Evolutionary conservation across 192 early-diverging fungal genomes (phyloP).

Genomic region (Backusella macrospora): DNA sequence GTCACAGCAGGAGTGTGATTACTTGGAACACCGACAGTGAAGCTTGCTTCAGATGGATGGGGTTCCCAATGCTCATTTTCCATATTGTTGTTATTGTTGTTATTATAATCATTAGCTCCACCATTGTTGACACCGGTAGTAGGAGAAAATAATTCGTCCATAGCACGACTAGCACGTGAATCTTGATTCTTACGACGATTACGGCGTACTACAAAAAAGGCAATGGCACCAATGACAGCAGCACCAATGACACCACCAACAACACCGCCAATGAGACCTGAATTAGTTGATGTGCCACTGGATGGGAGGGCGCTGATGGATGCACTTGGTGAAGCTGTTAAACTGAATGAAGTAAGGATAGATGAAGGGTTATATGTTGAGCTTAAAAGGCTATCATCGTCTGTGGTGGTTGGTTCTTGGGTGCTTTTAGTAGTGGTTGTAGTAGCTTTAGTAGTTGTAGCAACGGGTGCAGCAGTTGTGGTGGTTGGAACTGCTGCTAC

Average conservation of each 20-base stretch:
- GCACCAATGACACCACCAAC: conserved; percentile 23
- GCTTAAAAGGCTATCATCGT: background rate
- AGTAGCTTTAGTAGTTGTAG: background rate
- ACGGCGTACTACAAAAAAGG: conserved; percentile 25
- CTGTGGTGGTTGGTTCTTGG: background rate
- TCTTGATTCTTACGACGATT: conserved; percentile 19
- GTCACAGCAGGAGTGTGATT: background rate
- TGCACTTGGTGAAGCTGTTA: conserved; percentile 1
- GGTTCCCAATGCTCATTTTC: background rate
- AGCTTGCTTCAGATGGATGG: conserved; percentile 11
- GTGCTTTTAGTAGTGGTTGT: background rate
- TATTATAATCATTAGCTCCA: background rate
- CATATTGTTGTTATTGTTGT: background rate
- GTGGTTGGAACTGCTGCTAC: background rate
- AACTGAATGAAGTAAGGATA: background rate
- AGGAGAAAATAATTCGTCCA: conserved; percentile 20
- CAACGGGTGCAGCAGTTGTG: background rate
- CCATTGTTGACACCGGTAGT: background rate
- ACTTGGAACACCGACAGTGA: background rate
- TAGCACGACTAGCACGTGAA: conserved; percentile 18
- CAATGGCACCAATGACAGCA: conserved; percentile 17
- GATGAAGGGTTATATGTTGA: background rate
- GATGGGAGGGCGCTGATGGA: background rate
- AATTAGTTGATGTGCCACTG: background rate
- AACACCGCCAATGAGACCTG: conserved; percentile 21